Evolutionary conservation across 2,329 filamentous ascomycete genomes (phyloP), one percentile per base, ranked within the genome.

Genomic region (Apiospora hydei): DNA sequence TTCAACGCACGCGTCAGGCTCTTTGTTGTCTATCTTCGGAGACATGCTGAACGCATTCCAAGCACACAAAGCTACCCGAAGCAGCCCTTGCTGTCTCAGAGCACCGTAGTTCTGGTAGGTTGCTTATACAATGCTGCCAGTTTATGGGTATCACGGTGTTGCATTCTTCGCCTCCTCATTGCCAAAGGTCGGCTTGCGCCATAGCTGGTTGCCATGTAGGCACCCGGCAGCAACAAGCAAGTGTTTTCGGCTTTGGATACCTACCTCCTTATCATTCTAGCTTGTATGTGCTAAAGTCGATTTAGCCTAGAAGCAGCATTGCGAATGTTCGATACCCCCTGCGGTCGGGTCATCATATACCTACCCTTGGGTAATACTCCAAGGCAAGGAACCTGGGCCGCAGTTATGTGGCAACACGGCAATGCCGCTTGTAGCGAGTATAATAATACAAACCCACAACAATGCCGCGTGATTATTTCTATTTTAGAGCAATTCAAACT

Each of bases 21-120:
- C 57, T 64, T 64, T 64, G 34, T 64, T 64, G 57, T 24, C 57
- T 41, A 41, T 64, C 57, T 18, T 41, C 57, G 57, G 57, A 64
- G 21, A 64, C 34, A 64, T 64, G 57, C 21, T 64, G 34, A 41
- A 41, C 30, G 41, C 57, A 64, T 64, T 64, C 57, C 57, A 64
- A 64, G 57, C 18, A 41, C 34, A 64, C 57, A 64, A 64, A 38
- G 57, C 34, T 41, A 41, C 34, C 18, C 57, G 30, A 64, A 64
- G 57, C 57, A 41, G 57, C 34, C 34, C 41, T 64, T 41, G 34
- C 24, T 64, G 57, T 41, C 57, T 41, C 18, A n/a, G 34, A 64
- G 13, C 47, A 13, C 38, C 7, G 34, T n/a, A 1, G 4, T n/a
- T 8, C 10, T 11, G 41, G 16, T 8, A 8, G 51, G 30, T 53